Evolutionary conservation across 305 asterid species (phyloP).

Genomic region (Fraxinus latifolia): DNA sequence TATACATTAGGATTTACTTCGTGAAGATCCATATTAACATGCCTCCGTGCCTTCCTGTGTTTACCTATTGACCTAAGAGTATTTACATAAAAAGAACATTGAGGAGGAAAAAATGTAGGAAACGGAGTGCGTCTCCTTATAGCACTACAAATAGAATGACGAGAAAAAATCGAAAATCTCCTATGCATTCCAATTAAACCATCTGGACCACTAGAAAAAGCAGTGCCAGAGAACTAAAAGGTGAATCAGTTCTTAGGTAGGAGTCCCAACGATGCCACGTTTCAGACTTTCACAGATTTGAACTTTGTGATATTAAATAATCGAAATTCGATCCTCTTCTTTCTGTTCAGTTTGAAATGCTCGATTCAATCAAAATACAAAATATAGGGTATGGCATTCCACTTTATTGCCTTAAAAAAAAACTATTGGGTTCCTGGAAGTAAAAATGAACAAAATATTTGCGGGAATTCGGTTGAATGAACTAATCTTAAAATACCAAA

Average conservation of each 20-base stretch:
- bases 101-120: neutral
- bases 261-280: neutral
- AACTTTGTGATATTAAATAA: neutral
- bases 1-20: neutral
- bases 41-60: neutral
- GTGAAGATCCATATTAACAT: neutral
- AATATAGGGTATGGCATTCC: neutral
- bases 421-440: neutral
- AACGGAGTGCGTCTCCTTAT: neutral
- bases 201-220: neutral
- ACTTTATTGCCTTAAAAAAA: neutral
- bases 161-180: neutral
- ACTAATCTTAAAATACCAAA: neutral
- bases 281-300: neutral
- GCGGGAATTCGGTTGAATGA: neutral
- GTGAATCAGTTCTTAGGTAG: neutral
- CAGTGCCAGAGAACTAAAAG: neutral
- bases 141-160: neutral
- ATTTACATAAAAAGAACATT: neutral
- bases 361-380: neutral
- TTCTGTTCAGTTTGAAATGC: neutral
- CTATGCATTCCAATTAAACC: neutral
- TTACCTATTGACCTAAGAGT: neutral
- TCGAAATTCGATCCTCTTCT: neutral
- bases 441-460: neutral